Conservation (phyloP, 345 rosid species). For the Citrus sinensis region DVS_A1.0 CM039169.1:697001-697500, state of each 20-base stretch:
- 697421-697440: slow-evolving; percentile 40
- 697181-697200: slow-evolving; percentile 40
- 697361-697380: slow-evolving; percentile 30
- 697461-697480: slow-evolving; percentile 59
- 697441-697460: slow-evolving; percentile 47
- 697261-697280: slow-evolving; percentile 48
- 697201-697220: slow-evolving; percentile 39
- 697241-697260: slow-evolving; percentile 63
- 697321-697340: slow-evolving; percentile 65
- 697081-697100: slow-evolving; percentile 32
- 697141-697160: slow-evolving; percentile 49
- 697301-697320: slow-evolving; percentile 54
- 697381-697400: slow-evolving; percentile 10
- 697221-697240: slow-evolving; percentile 41
- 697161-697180: slow-evolving; percentile 36
- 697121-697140: slow-evolving; percentile 37
- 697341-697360: slow-evolving; percentile 52
- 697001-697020: slow-evolving; percentile 37
- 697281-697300: slow-evolving; percentile 37
- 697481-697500: slow-evolving; percentile 50
- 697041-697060: slow-evolving; percentile 45
- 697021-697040: slow-evolving; percentile 27
- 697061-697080: slow-evolving; percentile 46
- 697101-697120: slow-evolving; percentile 38
- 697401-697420: slow-evolving; percentile 26